phyloP scores from a whole-genome alignment of 2,329 filamentous ascomycete genomes.

The Ceratocystis alfenasii region DNA sequence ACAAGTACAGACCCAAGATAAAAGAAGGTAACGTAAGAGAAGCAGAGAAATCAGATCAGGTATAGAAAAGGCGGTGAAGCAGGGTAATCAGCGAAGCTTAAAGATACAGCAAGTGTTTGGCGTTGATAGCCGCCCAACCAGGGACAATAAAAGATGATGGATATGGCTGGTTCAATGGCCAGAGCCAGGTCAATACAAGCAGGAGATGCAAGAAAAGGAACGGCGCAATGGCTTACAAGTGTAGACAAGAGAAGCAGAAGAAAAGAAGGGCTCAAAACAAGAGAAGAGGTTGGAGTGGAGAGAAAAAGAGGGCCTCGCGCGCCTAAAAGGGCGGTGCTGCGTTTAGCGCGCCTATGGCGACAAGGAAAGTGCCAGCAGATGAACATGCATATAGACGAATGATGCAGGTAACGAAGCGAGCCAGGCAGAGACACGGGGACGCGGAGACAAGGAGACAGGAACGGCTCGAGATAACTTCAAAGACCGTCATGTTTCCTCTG shows the following conservation, averaged over 20 bases:
- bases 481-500: too few species aligned
- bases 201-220: not conserved
- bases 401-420: too few species aligned
- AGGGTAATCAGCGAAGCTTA: not conserved
- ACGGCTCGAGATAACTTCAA: too few species aligned
- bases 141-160: not conserved
- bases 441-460: too few species aligned
- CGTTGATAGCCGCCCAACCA: not conserved
- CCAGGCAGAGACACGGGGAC: too few species aligned
- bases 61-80: conserved; percentile 6
- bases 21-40: not conserved
- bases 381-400: too few species aligned
- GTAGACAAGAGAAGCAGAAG: not conserved
- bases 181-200: not conserved
- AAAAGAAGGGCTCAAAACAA: not conserved
- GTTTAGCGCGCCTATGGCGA: not conserved
- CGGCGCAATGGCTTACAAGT: not conserved
- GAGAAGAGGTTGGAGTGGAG: not conserved
- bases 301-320: not conserved
- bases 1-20: not conserved
- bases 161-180: not conserved
- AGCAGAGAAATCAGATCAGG: not conserved
- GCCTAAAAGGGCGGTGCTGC: not conserved
- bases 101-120: not conserved
- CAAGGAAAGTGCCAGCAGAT: not conserved